A percentile compares a stretch with the other conserved stretches of the same genome.
These are phyloP conservation scores for Meira miltonrushii DNA, from an alignment of 1,284 basidiomycete species.

Conservation along the genomic window DNA sequence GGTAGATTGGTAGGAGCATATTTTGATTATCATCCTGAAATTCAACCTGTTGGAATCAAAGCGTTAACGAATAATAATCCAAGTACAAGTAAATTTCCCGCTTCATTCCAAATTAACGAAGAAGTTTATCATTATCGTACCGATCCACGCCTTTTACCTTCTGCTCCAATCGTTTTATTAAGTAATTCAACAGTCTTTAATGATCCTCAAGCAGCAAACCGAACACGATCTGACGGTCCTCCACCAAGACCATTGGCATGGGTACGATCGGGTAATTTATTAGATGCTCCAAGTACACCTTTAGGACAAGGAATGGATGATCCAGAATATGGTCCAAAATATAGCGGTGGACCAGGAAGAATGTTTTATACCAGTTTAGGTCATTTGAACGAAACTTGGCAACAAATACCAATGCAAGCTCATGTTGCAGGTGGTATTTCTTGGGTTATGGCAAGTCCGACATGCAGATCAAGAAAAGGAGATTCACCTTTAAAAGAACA, in stretches of 20 bases:
- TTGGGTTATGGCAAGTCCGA: slow-evolving; percentile 59
- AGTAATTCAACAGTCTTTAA: slow-evolving; percentile 27
- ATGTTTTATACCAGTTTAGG: slow-evolving; percentile 76
- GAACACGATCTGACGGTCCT: slow-evolving; percentile 66
- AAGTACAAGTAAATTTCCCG: slow-evolving; percentile 24
- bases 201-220: slow-evolving; percentile 36
- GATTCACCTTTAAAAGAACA: too few relatives aligned
- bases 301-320: slow-evolving; percentile 17
- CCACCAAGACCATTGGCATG: slow-evolving; percentile 61
- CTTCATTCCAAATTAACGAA: slow-evolving; percentile 24
- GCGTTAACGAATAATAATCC: slow-evolving; percentile 20
- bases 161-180: slow-evolving; percentile 28
- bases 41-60: slow-evolving; percentile 58
- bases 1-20: slow-evolving; percentile 59
- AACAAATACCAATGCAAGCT: slow-evolving; percentile 64
- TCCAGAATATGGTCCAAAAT: slow-evolving; percentile 19
- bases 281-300: slow-evolving; percentile 12
- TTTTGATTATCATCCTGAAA: slow-evolving; percentile 69
- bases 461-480: too few relatives aligned
- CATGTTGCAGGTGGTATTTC: slow-evolving; percentile 70
- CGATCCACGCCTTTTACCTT: slow-evolving; percentile 61
- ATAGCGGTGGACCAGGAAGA: slow-evolving; percentile 59
- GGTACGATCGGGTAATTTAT: slow-evolving; percentile 65
- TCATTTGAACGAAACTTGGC: slow-evolving; percentile 63
- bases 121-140: slow-evolving; percentile 70